A percentile compares a stretch with the other conserved stretches of the same genome.
phyloP scores from a whole-genome alignment of 305 asterid species.

The Euphrasia arctica region DNA sequence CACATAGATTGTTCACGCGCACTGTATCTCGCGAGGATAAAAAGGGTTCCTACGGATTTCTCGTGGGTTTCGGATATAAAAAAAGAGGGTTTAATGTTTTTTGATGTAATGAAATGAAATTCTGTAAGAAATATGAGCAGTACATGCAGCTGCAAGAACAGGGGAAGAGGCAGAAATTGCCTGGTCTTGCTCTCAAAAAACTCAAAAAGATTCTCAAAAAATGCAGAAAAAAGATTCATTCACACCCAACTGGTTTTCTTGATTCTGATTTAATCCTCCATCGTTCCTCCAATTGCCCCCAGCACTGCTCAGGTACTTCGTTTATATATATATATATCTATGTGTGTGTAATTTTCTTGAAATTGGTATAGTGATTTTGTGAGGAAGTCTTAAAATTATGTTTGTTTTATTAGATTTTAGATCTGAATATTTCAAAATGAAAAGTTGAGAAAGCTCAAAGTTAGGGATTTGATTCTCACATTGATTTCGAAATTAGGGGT shows the following conservation, averaged over 20 bases:
- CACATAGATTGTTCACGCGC: neutral
- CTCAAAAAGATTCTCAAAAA: slow-evolving; percentile 76
- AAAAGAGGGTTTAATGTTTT: neutral
- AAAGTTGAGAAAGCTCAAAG: neutral
- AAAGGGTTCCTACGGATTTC: no score
- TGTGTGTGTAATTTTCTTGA: no score
- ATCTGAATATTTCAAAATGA: neutral
- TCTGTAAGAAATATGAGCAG: slow-evolving; percentile 91
- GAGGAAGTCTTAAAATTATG: no score
- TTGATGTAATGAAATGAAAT: slow-evolving; percentile 52
- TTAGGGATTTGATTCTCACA: neutral
- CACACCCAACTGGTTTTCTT: slow-evolving; percentile 16
- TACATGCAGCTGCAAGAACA: slow-evolving; percentile 56
- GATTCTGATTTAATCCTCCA: slow-evolving; percentile 16
- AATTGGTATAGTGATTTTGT: no score
- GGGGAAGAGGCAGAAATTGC: slow-evolving; percentile 53
- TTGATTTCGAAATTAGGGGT: neutral
- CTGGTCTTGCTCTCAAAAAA: slow-evolving; percentile 75
- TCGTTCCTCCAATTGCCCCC: slow-evolving; percentile 49
- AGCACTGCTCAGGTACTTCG: slow-evolving; percentile 60
- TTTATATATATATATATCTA: neutral
- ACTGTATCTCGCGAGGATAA: no score
- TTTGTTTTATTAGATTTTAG: no score
- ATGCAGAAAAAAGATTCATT: slow-evolving; percentile 47
- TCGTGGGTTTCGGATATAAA: no score